Evolutionary conservation across 345 rosid genomes (phyloP), one percentile per base, ranked within the genome.

Genomic region (Pistacia atlantica): DNA sequence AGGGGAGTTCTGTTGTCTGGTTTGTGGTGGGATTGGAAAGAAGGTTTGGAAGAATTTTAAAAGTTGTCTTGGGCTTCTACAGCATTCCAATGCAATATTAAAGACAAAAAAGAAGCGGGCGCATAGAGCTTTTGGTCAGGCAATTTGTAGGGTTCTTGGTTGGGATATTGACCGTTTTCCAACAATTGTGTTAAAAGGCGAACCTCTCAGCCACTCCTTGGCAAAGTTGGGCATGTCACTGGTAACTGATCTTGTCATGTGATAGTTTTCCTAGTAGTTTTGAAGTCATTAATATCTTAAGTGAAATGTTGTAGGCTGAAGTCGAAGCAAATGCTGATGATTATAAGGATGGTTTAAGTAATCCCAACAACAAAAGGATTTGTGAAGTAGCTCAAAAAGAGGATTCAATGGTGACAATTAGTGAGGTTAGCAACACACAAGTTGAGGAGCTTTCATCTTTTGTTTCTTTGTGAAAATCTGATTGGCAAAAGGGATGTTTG

Each of bases 141-240:
- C 90, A 74, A 76, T 92, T 42, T 94, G 93, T 57, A 85, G 79
- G 86, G 92, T 94, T 84, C 83, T 94, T 79, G 94, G 90, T 38
- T 92, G 97, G 94, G 96, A 91, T 72, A 56, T 86, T 71, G 78
- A 79, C 38, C 71, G 74, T 77, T 83, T 86, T 75, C 89, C 92
- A 22, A 54, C 37, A 12, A 75, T 85, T 78, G 82, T 83, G 35
- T 28, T 65, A 18, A 90, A 86, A 74, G 80, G 81, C 0, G 73
- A 76, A 79, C 86, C 86, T 68, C 82, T 82, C 16, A 33, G 83
- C 62, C 74, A 8, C 22, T 76, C 81, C 49, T 25, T 79, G 57
- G 56, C 17, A 20, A 78, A 65, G 52, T 65, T 33, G 67, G 67
- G 77, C 65, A 69, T 45, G 61, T 16, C 70, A 22, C 79, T 71